Conservation (phyloP, 148 eudicot species). For the Rhododendron henanense region DNA sequence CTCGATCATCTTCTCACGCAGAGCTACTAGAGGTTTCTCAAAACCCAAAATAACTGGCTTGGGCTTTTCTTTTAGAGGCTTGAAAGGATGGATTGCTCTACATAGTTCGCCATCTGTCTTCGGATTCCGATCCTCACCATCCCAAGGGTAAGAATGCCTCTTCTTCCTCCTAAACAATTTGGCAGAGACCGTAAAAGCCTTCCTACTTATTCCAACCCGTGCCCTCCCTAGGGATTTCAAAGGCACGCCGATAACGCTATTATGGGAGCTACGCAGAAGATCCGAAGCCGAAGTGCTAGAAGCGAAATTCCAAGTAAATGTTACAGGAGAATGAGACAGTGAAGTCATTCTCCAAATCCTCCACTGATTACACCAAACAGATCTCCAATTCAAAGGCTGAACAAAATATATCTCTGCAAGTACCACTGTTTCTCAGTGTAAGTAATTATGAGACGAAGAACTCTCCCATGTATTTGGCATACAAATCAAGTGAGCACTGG, state of each 20-base stretch:
- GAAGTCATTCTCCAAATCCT: conserved; percentile 43
- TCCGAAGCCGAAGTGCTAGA: conserved; percentile 51
- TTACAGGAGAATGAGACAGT: conserved; percentile 28
- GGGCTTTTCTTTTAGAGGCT: conserved; percentile 73
- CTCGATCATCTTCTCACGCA: conserved; percentile 61
- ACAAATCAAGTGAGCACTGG: not conserved
- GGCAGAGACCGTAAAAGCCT: conserved; percentile 40
- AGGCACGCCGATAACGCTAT: conserved; percentile 49
- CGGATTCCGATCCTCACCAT: conserved; percentile 67
- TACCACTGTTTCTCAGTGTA: not conserved
- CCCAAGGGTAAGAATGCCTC: conserved; percentile 92
- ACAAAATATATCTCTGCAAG: conserved; percentile 3
- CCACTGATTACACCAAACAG: conserved; percentile 14
- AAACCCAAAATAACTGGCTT: conserved; percentile 78
- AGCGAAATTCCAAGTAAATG: conserved; percentile 23
- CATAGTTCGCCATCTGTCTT: conserved; percentile 57
- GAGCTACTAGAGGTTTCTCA: conserved; percentile 47
- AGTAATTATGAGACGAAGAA: not conserved
- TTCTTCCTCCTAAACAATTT: conserved; percentile 57
- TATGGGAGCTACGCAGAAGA: conserved; percentile 56
- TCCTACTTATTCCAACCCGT: conserved; percentile 30
- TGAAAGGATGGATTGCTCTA: conserved; percentile 61
- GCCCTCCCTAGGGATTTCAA: conserved; percentile 54
- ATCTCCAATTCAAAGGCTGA: conserved; percentile 3
- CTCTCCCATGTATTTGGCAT: not conserved